Evolutionary conservation across 1,284 basidiomycete species (phyloP).

Genomic region (Psilocybe mexicana): DNA sequence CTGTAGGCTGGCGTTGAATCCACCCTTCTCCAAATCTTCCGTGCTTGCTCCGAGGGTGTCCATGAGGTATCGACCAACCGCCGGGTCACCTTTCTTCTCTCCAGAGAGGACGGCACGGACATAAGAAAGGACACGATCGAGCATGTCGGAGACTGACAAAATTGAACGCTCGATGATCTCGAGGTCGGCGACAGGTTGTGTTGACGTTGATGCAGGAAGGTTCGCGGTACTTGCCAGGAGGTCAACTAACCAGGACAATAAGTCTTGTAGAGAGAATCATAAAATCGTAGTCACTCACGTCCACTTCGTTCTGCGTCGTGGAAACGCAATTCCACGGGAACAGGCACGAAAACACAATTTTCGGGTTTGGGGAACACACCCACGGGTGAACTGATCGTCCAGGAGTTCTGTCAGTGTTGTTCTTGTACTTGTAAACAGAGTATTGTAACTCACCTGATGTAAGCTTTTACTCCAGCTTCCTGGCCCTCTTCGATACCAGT

Average conservation of each 20-base stretch:
- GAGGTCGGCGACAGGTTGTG: slow-evolving; percentile 60
- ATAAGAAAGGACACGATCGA: slow-evolving; percentile 85
- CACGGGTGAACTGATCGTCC: slow-evolving; percentile 65
- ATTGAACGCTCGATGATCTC: slow-evolving; percentile 75
- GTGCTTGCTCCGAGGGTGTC: slow-evolving; percentile 79
- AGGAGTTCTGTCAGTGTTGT: slow-evolving; percentile 1
- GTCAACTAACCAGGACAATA: slow-evolving; percentile 57
- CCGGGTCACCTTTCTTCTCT: slow-evolving; percentile 79
- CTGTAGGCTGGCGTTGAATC: slow-evolving; percentile 77
- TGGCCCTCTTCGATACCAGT: slow-evolving; percentile 76
- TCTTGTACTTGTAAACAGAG: background rate
- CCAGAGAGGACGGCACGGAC: slow-evolving; percentile 84
- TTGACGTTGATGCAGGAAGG: slow-evolving; percentile 49
- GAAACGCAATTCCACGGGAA: slow-evolving; percentile 82
- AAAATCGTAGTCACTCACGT: slow-evolving; percentile 52
- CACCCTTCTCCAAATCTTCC: slow-evolving; percentile 68
- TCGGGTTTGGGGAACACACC: slow-evolving; percentile 87
- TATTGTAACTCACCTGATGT: slow-evolving; percentile 64
- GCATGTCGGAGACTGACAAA: slow-evolving; percentile 72
- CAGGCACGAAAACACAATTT: slow-evolving; percentile 90
- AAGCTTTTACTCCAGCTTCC: slow-evolving; percentile 85
- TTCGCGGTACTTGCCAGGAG: slow-evolving; percentile 62
- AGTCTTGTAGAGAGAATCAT: background rate
- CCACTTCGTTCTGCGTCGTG: slow-evolving; percentile 83
- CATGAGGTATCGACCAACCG: slow-evolving; percentile 91